These are phyloP conservation scores for Vanrija humicola DNA, from an alignment of 1,284 basidiomycete genomes.

Conservation along the genomic window DNA sequence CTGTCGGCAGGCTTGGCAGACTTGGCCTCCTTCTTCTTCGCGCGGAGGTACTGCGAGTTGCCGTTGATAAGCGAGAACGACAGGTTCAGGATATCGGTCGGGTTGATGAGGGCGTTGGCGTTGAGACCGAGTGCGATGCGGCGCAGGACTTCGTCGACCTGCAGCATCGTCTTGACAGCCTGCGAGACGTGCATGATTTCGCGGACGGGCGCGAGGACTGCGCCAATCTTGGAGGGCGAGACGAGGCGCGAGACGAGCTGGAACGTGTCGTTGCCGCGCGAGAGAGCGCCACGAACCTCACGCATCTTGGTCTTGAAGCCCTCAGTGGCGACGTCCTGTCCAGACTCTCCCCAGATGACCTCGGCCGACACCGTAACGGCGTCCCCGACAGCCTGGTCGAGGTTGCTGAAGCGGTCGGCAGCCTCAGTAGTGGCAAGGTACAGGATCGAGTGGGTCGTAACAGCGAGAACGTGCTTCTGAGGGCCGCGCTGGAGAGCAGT, in stretches of 20 bases:
- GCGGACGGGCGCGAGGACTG: conserved; percentile 73
- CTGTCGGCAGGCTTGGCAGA: conserved; percentile 52
- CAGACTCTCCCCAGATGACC: conserved; percentile 91
- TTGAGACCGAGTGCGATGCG: conserved; percentile 82
- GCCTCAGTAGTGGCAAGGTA: conserved; percentile 63
- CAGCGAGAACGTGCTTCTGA: conserved; percentile 88
- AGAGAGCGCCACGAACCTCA: conserved; percentile 74
- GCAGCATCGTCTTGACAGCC: conserved; percentile 73
- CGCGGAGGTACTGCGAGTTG: conserved; percentile 69
- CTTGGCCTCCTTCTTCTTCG: conserved; percentile 40
- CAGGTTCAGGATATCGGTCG: conserved; percentile 70
- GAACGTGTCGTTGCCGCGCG: conserved; percentile 79
- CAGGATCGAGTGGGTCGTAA: conserved; percentile 76
- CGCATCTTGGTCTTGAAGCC: conserved; percentile 93
- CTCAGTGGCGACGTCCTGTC: conserved; percentile 81
- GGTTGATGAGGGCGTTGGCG: conserved; percentile 67
- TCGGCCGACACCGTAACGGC: conserved; percentile 79
- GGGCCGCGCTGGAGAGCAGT: conserved; percentile 83
- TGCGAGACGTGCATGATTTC: conserved; percentile 84
- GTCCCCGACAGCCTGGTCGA: conserved; percentile 75
- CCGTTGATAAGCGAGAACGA: conserved; percentile 88
- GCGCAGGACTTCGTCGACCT: conserved; percentile 83
- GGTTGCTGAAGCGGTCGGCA: conserved; percentile 59
- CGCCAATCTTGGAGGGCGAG: conserved; percentile 69
- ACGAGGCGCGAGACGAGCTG: conserved; percentile 72